phyloP scores from a whole-genome alignment of 1,139 yeast species.

The Yamadazyma conglobata region DNA sequence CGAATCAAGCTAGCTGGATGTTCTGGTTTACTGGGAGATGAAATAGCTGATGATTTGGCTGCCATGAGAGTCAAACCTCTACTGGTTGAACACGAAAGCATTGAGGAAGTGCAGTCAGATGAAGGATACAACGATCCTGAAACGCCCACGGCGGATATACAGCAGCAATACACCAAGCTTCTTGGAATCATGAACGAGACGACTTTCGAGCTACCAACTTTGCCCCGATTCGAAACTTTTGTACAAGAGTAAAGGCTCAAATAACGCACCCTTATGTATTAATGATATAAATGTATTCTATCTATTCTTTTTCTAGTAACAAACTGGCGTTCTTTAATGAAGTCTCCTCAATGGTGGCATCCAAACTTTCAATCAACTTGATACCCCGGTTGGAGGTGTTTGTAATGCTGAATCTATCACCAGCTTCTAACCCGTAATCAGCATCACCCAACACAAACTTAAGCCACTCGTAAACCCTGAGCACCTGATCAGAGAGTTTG shows the following conservation, averaged over 20 bases:
- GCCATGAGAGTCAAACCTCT: too few relatives aligned
- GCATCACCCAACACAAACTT: conserved; percentile 57
- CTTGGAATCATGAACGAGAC: too few relatives aligned
- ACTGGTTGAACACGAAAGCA: too few relatives aligned
- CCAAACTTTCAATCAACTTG: conserved; percentile 59
- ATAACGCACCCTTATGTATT: too few relatives aligned
- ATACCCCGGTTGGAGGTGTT: conserved; percentile 63
- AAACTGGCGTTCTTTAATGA: conserved; percentile 81
- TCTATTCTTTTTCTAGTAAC: conserved; percentile 54
- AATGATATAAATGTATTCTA: background rate
- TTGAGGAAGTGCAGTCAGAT: too few relatives aligned
- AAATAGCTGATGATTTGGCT: conserved; percentile 18
- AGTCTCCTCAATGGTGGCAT: conserved; percentile 64
- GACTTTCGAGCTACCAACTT: too few relatives aligned
- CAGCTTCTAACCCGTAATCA: conserved; percentile 44
- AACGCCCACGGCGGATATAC: too few relatives aligned
- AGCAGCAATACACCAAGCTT: too few relatives aligned
- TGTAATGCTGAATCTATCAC: conserved; percentile 46
- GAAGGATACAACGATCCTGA: too few relatives aligned
- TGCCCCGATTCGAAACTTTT: too few relatives aligned
- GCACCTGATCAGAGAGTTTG: conserved; percentile 51
- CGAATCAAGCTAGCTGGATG: conserved; percentile 17
- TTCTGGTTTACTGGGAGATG: conserved; percentile 21
- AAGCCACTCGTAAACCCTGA: conserved; percentile 33
- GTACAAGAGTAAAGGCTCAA: too few relatives aligned